Conservation (phyloP, 108 stramenopile species). For the Cyclotella choctawhatcheeana region DNA sequence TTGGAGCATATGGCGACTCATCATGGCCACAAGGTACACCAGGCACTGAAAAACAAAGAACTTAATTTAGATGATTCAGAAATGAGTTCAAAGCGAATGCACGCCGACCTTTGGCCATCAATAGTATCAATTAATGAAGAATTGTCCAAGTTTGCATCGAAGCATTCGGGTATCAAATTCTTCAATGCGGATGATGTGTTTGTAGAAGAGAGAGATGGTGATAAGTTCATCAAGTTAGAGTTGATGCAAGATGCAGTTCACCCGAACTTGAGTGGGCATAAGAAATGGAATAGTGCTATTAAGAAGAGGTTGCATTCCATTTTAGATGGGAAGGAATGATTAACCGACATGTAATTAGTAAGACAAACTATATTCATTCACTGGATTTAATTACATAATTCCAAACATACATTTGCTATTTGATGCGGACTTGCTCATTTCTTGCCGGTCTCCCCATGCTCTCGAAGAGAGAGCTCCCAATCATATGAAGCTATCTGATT, state of each 20-base stretch:
- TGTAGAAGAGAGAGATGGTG: constrained; percentile 53
- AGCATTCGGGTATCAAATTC: constrained; percentile 60
- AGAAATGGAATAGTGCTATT: constrained; percentile 52
- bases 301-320: constrained; percentile 52
- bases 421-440: too few relatives aligned
- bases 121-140: constrained; percentile 73
- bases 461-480: too few relatives aligned
- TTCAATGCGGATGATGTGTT: constrained; percentile 81
- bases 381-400: too few relatives aligned
- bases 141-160: constrained; percentile 63
- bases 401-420: too few relatives aligned
- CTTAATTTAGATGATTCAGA: constrained; percentile 30
- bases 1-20: constrained; percentile 45
- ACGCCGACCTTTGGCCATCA: constrained; percentile 72
- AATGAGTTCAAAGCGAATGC: constrained; percentile 36
- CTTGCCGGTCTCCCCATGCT: too few relatives aligned
- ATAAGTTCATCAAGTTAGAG: constrained; percentile 42
- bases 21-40: constrained; percentile 42
- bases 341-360: too few relatives aligned
- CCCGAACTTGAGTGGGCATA: constrained; percentile 53
- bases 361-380: too few relatives aligned
- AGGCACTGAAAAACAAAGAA: constrained; percentile 45
- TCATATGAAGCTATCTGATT: too few relatives aligned
- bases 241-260: constrained; percentile 45
- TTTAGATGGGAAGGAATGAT: constrained; percentile 28